Conservation (phyloP, 1,284 basidiomycete genomes). For the Cutaneotrichosporon sp. region DNA sequence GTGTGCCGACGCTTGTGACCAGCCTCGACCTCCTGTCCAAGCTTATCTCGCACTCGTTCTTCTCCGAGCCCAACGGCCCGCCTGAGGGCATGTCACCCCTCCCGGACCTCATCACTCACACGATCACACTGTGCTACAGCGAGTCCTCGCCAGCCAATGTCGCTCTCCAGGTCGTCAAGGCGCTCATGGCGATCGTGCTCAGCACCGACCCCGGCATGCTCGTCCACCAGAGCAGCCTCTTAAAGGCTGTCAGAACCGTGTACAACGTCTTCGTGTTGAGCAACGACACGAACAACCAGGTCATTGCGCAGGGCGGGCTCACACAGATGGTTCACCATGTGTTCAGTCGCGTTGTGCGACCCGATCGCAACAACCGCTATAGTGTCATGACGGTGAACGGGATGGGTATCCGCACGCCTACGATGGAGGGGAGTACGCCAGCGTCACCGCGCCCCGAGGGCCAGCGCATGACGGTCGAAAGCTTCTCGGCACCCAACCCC, state of each 20-base stretch:
- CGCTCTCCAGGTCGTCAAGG: constrained; percentile 92
- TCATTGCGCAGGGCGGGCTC: constrained; percentile 91
- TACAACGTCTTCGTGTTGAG: constrained; percentile 94
- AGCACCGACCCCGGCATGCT: constrained; percentile 69
- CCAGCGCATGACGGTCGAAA: constrained; percentile 22
- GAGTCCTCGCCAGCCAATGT: constrained; percentile 84
- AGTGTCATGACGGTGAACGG: constrained; percentile 5
- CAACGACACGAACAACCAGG: constrained; percentile 85
- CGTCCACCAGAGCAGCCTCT: constrained; percentile 87
- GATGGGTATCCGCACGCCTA: constrained; percentile 5
- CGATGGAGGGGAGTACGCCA: background rate
- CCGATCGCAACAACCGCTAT: constrained; percentile 25
- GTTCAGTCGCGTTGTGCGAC: constrained; percentile 65
- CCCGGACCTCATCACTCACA: constrained; percentile 87
- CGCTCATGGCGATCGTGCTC: constrained; percentile 79
- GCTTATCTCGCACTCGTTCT: constrained; percentile 93
- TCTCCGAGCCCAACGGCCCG: constrained; percentile 60
- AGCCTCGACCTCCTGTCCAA: constrained; percentile 95
- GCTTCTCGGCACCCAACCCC: constrained; percentile 51
- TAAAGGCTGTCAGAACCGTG: constrained; percentile 92
- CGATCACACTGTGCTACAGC: constrained; percentile 87
- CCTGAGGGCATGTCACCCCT: constrained; percentile 64
- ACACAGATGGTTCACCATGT: constrained; percentile 97
- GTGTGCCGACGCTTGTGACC: constrained; percentile 87
- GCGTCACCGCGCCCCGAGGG: constrained; percentile 8